Evolutionary conservation across 116 monocot genomes (phyloP).

Genomic region (Trichopus zeylanicus): DNA sequence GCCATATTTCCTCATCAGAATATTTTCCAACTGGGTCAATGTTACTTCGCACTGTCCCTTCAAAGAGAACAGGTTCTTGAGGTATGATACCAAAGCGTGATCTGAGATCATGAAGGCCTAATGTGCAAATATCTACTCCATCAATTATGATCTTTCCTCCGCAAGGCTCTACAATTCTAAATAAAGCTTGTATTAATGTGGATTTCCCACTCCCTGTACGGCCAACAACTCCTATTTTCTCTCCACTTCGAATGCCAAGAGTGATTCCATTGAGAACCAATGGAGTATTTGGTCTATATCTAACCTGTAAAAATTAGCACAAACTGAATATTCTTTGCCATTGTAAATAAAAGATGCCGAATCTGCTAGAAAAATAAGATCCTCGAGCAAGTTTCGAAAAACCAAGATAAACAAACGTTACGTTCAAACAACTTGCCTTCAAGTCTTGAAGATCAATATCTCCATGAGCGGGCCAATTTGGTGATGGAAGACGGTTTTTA

Average conservation of each 20-base stretch:
- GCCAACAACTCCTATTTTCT: slow-evolving; percentile 93
- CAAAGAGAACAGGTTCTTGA: slow-evolving; percentile 96
- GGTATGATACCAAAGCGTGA: slow-evolving; percentile 97
- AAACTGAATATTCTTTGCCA: no score
- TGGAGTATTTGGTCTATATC: slow-evolving; percentile 85
- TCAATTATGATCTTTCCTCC: slow-evolving; percentile 82
- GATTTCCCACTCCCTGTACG: slow-evolving; percentile 97
- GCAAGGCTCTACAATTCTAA: slow-evolving; percentile 80
- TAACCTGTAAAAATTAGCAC: slow-evolving; percentile 41
- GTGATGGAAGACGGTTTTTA: slow-evolving; percentile 51
- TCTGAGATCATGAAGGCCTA: slow-evolving; percentile 96
- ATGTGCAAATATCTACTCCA: slow-evolving; percentile 64
- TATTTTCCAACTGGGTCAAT: slow-evolving; percentile 77
- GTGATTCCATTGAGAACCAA: slow-evolving; percentile 78
- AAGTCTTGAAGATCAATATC: slow-evolving; percentile 56
- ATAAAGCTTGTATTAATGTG: slow-evolving; percentile 84
- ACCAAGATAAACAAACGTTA: no score
- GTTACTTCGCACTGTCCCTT: slow-evolving; percentile 94
- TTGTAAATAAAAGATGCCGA: no score
- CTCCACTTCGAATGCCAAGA: slow-evolving; percentile 60
- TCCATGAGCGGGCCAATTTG: slow-evolving; percentile 79
- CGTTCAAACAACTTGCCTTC: slow-evolving; percentile 44
- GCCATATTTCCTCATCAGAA: slow-evolving; percentile 86
- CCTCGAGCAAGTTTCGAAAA: no score
- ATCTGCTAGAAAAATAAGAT: no score